These are phyloP conservation scores for Penicillium sp. DNA, from an alignment of 2,329 filamentous ascomycete species.

Conservation along the genomic window DNA sequence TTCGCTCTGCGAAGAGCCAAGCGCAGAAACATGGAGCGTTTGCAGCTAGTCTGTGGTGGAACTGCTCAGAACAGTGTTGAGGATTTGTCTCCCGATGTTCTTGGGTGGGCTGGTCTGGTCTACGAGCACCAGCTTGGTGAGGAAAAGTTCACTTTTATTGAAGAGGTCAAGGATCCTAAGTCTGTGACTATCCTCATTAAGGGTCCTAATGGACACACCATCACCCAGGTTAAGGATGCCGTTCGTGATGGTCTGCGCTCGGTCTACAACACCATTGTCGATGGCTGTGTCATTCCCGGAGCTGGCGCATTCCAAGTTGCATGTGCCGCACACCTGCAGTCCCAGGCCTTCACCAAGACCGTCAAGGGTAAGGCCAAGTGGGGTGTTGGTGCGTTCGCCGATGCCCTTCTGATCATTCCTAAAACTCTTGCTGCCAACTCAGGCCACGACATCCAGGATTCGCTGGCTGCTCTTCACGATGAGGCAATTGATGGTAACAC, in stretches of 20 bases:
- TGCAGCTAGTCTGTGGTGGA: constrained; percentile 90
- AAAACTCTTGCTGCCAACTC: constrained; percentile 95
- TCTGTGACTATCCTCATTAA: constrained; percentile 97
- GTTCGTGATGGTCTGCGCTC: constrained; percentile 89
- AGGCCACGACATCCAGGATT: constrained; percentile 93
- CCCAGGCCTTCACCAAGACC: constrained; percentile 74
- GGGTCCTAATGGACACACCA: constrained; percentile 92
- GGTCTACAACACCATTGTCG: constrained; percentile 99
- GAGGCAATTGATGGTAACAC: constrained; percentile 74
- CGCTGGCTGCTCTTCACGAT: constrained; percentile 76
- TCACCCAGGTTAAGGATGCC: constrained; percentile 90
- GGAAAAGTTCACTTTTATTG: constrained; percentile 98
- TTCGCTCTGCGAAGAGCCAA: constrained; percentile 88
- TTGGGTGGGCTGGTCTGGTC: constrained; percentile 91
- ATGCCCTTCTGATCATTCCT: constrained; percentile 87
- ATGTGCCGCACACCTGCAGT: constrained; percentile 75
- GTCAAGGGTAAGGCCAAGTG: constrained; percentile 98
- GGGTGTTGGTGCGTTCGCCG: constrained; percentile 88
- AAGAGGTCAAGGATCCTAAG: constrained; percentile 97
- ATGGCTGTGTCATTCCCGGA: constrained; percentile 86
- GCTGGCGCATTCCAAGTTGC: constrained; percentile 94
- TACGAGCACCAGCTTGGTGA: constrained; percentile 97
- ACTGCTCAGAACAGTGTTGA: constrained; percentile 92
- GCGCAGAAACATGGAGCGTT: constrained; percentile 96
- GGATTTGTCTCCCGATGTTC: constrained; percentile 73